Conservation (phyloP, 177 flowering plant species). For the Vitis hybrid region DNA sequence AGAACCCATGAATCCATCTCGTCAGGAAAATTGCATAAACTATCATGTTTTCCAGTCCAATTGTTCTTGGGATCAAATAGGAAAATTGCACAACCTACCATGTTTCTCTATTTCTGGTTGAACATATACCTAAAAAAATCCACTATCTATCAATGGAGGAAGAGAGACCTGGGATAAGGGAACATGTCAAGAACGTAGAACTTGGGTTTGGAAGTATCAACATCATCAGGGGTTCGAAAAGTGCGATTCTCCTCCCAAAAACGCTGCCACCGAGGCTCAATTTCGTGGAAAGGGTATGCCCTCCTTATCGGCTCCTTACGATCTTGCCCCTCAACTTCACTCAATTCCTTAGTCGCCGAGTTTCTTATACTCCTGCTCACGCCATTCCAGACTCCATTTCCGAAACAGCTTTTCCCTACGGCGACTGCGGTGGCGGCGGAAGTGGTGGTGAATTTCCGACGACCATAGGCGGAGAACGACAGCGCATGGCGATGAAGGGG, state of each 20-base stretch:
- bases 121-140: not conserved
- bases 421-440: not conserved
- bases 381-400: not conserved
- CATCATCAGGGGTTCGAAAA: conserved; percentile 80
- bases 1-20: too few relatives aligned
- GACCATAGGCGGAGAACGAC: not conserved
- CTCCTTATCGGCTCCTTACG: conserved; percentile 29
- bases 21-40: too few relatives aligned
- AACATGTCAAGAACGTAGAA: conserved; percentile 98
- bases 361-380: conserved; percentile 12
- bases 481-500: not conserved
- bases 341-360: conserved; percentile 12
- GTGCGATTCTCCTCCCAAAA: conserved; percentile 85
- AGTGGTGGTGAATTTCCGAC: conserved; percentile 8
- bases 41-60: too few relatives aligned
- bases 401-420: too few relatives aligned
- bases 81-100: too few relatives aligned
- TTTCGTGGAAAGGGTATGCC: conserved; percentile 86
- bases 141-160: not conserved
- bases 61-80: too few relatives aligned
- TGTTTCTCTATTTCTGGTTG: too few relatives aligned
- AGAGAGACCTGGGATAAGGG: conserved; percentile 90
- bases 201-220: conserved; percentile 88
- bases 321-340: conserved; percentile 27
- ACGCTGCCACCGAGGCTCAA: conserved; percentile 89